These are phyloP conservation scores for Calonectria hawksworthii DNA, from an alignment of 2,329 filamentous ascomycete species.

Conservation along the genomic window DNA sequence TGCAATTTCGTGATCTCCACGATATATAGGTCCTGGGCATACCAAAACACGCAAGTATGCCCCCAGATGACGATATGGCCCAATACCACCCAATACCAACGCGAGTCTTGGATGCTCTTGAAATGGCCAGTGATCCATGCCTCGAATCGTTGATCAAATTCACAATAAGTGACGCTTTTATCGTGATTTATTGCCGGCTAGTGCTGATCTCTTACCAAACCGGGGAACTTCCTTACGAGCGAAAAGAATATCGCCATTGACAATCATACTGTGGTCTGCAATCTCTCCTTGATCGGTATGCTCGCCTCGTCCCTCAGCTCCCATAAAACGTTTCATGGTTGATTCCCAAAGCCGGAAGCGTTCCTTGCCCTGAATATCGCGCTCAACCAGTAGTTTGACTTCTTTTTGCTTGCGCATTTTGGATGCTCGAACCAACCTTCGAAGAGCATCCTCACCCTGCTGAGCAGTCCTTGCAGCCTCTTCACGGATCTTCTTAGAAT, in stretches of 20 bases:
- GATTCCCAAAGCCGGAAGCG: constrained; percentile 73
- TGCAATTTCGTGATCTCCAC: not conserved
- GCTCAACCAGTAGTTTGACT: constrained; percentile 68
- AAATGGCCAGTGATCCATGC: not conserved
- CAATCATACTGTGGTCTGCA: constrained; percentile 75
- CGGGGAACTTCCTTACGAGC: constrained; percentile 67
- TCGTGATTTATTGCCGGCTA: constrained; percentile 41
- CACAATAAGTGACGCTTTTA: constrained; percentile 20
- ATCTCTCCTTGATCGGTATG: constrained; percentile 62
- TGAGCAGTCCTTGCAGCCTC: constrained; percentile 72
- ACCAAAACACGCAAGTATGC: not conserved
- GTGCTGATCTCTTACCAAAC: constrained; percentile 56
- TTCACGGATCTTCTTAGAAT: constrained; percentile 71
- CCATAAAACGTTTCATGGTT: constrained; percentile 70
- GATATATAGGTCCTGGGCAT: not conserved
- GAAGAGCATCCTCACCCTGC: constrained; percentile 73
- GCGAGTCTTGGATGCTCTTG: not conserved
- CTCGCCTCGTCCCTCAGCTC: constrained; percentile 47
- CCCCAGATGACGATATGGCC: not conserved
- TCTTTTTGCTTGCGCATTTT: constrained; percentile 77
- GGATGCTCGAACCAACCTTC: constrained; percentile 71
- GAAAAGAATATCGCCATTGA: constrained; percentile 69
- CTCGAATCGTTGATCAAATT: not conserved
- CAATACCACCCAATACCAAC: not conserved
- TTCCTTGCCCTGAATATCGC: constrained; percentile 65